Base-by-base conservation (phyloP, 805 yeast species). In the Candida oleophila region DNA sequence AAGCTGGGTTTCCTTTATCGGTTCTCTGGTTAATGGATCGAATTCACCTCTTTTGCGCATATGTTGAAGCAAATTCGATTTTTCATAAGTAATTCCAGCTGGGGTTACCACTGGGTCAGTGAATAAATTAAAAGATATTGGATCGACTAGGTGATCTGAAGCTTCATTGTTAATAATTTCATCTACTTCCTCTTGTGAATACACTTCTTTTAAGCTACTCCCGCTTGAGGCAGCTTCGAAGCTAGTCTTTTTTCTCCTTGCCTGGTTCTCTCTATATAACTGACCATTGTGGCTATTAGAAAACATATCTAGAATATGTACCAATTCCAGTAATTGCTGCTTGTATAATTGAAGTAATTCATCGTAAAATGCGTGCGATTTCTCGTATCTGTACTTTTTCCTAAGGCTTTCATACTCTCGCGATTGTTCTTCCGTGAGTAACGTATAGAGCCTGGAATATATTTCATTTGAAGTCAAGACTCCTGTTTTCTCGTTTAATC, bases 71-170 rank as follows among this genome's bases (percentile, higher is more conserved):
- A 68, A 53, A 60, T 66, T 62, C 2, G 73, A 49, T 42, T 66
- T 61, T 48, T 74, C 78, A 47, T 68, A 74, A 0, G 76, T 60
- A 20, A 67, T 66, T 3, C 78, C 78, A 14, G 73, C 61, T 8
- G 73, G 73, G 4, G 73, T 63, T n/a, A 74, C 57, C 4, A 74
- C 78, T 0, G 78, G 79, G 33, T 74, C 77, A 38, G 50, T 51
- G 49, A 71, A 69, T 28, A 72, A 41, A 36, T 62, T 60, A 55
- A 71, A 70, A n/a, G 73, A 65, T 7, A 73, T 66, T 3, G 76
- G 74, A 47, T 70, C 76, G 3, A 68, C 44, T 19, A 71, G 47
- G 44, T 62, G 57, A 18, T 68, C 75, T 1, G 77, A 76, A 5
- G 61, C 61, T 14, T 66, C 67, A 8, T 51, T 36, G 39, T 20